phyloP scores from a whole-genome alignment of 2,329 filamentous ascomycete genomes.

The Colletotrichum sp. region DNA sequence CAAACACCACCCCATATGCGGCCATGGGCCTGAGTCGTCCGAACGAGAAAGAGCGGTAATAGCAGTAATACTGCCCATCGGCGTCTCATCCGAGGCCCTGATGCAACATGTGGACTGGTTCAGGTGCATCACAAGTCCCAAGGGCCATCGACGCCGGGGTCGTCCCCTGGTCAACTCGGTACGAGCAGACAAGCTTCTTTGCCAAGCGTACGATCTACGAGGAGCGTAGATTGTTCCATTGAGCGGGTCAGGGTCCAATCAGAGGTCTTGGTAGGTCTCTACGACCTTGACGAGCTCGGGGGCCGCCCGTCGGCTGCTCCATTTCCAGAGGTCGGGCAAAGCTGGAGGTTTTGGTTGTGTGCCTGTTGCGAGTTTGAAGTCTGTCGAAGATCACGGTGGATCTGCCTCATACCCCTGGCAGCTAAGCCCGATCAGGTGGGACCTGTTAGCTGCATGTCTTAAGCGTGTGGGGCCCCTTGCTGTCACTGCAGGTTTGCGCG shows the following conservation, averaged over 20 bases:
- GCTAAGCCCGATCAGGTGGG: conserved; percentile 6
- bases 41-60: not conserved
- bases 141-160: not conserved
- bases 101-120: conserved; percentile 4
- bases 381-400: conserved; percentile 21
- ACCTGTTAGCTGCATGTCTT: not conserved
- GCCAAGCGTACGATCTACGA: conserved; percentile 14
- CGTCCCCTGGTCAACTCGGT: conserved; percentile 1
- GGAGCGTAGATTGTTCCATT: not conserved
- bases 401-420: conserved; percentile 17
- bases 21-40: not conserved
- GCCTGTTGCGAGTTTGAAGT: conserved; percentile 20
- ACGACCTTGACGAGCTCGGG: not conserved
- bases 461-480: not conserved
- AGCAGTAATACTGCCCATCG: not conserved
- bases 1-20: not conserved
- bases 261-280: not conserved
- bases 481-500: not conserved
- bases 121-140: not conserved
- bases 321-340: not conserved
- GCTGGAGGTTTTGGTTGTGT: not conserved
- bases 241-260: not conserved
- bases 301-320: not conserved
- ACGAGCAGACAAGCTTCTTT: conserved; percentile 20
- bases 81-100: conserved; percentile 14